These are phyloP conservation scores for Tilletia horrida DNA, from an alignment of 1,284 basidiomycete species.

Conservation along the genomic window DNA sequence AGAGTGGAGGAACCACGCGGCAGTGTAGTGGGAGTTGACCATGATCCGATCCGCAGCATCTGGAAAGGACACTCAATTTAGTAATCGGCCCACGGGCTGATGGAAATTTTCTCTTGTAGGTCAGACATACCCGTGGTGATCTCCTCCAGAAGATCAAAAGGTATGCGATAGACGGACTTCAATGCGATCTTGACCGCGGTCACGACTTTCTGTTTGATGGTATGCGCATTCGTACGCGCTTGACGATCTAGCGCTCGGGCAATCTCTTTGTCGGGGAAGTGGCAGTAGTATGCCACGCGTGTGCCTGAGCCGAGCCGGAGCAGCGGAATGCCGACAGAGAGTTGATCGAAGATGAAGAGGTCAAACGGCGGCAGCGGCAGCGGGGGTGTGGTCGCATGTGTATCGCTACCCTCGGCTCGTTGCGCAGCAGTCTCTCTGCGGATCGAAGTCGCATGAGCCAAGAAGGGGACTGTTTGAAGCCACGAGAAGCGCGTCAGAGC, in stretches of 20 bases:
- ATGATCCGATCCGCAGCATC: constrained; percentile 84
- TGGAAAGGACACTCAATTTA: constrained; percentile 45
- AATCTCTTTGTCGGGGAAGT: constrained; percentile 79
- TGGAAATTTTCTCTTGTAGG: not conserved
- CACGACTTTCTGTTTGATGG: constrained; percentile 21
- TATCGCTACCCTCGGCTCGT: constrained; percentile 26
- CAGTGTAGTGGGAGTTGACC: constrained; percentile 86
- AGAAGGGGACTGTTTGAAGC: not conserved
- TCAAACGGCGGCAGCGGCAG: constrained; percentile 61
- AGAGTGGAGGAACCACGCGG: constrained; percentile 64
- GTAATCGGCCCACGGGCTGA: not conserved
- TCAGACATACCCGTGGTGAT: constrained; percentile 71
- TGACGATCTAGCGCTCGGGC: constrained; percentile 59
- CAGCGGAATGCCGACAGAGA: constrained; percentile 83
- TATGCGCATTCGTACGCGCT: constrained; percentile 49
- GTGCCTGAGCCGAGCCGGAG: constrained; percentile 68
- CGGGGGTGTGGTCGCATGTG: constrained; percentile 40
- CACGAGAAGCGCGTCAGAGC: constrained; percentile 50
- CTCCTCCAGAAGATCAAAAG: constrained; percentile 88
- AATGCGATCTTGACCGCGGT: constrained; percentile 1
- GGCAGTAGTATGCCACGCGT: constrained; percentile 91
- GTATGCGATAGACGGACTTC: constrained; percentile 66
- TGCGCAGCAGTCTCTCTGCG: not conserved
- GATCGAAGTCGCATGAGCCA: constrained; percentile 4
- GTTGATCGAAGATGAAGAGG: constrained; percentile 89